Evolutionary conservation across 108 stramenopile genomes (phyloP).

Genomic region (Bacterosira constricta): DNA sequence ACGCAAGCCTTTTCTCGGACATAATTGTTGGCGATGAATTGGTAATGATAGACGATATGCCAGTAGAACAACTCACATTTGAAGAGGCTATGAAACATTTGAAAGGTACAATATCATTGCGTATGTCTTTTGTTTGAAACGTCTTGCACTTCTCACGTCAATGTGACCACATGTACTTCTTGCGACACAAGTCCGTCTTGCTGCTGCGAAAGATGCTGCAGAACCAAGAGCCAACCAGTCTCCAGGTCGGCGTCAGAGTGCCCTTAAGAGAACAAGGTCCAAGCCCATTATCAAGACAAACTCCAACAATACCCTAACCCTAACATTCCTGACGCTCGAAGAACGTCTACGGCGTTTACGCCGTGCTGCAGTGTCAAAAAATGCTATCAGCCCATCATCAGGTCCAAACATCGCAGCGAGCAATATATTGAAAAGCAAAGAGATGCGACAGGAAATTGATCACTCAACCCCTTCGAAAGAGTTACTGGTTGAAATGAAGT

Average conservation of each 20-base stretch:
- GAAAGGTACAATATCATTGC: conserved; percentile 38
- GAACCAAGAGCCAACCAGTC: conserved; percentile 1
- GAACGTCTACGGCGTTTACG: conserved; percentile 85
- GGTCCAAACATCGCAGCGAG: neutral
- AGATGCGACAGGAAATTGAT: conserved; percentile 2
- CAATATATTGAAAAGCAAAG: conserved; percentile 5
- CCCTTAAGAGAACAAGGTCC: too few species aligned
- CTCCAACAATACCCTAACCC: too few species aligned
- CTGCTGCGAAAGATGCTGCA: conserved; percentile 9
- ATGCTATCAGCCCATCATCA: too few species aligned
- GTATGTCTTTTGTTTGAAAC: neutral
- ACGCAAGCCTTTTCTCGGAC: conserved; percentile 82
- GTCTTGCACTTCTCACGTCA: neutral
- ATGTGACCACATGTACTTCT: neutral
- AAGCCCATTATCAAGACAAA: too few species aligned
- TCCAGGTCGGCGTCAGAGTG: neutral
- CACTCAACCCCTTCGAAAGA: conserved; percentile 4
- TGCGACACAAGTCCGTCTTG: conserved; percentile 23
- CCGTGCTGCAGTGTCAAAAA: conserved; percentile 45
- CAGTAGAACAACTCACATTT: conserved; percentile 72
- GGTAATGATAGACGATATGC: conserved; percentile 75
- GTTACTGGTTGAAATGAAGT: conserved; percentile 82
- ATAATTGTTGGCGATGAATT: conserved; percentile 93
- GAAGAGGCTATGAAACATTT: conserved; percentile 85
- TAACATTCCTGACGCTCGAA: conserved; percentile 91